Base-by-base conservation (phyloP, 163 green algal species). In the Scenedesmus sp. region DNA sequence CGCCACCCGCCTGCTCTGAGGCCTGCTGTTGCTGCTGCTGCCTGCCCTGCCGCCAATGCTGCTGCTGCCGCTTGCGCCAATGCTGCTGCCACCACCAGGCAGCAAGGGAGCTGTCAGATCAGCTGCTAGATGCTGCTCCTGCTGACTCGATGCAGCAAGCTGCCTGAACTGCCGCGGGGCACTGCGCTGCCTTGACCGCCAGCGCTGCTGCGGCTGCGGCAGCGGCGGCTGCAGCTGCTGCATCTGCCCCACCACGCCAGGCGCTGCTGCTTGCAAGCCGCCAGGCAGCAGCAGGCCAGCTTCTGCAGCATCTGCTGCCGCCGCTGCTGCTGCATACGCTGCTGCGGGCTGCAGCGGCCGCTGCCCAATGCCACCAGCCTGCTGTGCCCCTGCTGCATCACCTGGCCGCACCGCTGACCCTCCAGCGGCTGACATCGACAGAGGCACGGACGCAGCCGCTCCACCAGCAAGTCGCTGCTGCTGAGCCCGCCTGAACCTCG, bases 251-350 rank as follows among this genome's bases (percentile, higher is more conserved):
- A 44, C 35, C 9, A 73, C 7, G n/a, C 53, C 56, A 40, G 65
- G 65, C 56, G 51, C 33, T 37, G 53, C 83, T n/a, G 83, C 35
- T 5, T 43, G 76, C 43, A 83, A 46, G 61, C 84, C 44, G 18
- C 16, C 40, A 6, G 65, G 85, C 85, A 65, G 65, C 81, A 73
- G 49, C 86, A 90, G 51, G 18, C 84, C 86, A 78, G 78, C 79
- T 18, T 85, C 86, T 24, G 86, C 72, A 26, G 86, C 86, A 85
- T 85, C 86, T 72, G 86, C 72, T 20, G 72, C 72, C 56, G 86
- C 68, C 4, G 68, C 68, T 13, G 83, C 84, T 51, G 84, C 84
- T 68, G 84, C 84, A 68, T 89, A 81, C 44, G 42, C 22, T 65
- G 73, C 86, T 35, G 72, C 72, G 9, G 73, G 56, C 46, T n/a